A percentile compares a stretch with the other conserved stretches of the same genome.
phyloP scores from a whole-genome alignment of 208 protist species.

The Porcisia deanei region DNA sequence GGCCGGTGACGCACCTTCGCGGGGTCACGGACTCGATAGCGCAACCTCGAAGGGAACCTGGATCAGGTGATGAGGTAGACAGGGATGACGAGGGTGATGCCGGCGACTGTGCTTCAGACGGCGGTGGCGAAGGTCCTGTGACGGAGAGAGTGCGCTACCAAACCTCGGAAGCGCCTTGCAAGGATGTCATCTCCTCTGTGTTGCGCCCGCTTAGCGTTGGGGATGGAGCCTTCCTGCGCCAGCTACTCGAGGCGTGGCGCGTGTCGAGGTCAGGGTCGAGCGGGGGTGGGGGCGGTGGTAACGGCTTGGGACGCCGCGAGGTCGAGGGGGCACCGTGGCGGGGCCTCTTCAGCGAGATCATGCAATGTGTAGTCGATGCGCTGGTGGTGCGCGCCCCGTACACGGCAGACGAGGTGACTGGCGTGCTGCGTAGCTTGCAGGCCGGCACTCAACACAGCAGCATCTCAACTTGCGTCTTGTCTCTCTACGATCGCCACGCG shows the following conservation, averaged over 20 bases:
- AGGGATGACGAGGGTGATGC: neutral
- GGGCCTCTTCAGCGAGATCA: slow-evolving; percentile 16
- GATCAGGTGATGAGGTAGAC: neutral
- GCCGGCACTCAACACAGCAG: slow-evolving; percentile 12
- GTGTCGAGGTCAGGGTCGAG: slow-evolving; percentile 6
- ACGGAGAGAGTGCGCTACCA: slow-evolving; percentile 3
- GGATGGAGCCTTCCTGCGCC: slow-evolving; percentile 30
- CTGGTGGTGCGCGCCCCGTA: slow-evolving; percentile 20
- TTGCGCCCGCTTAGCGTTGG: slow-evolving; percentile 32
- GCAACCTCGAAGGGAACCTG: neutral
- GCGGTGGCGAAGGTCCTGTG: neutral
- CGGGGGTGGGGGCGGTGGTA: slow-evolving; percentile 3
- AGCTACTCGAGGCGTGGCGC: slow-evolving; percentile 37
- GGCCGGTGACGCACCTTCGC: neutral
- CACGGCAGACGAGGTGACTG: slow-evolving; percentile 10
- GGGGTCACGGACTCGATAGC: neutral
- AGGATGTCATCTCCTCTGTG: slow-evolving; percentile 24
- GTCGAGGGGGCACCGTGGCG: slow-evolving; percentile 17
- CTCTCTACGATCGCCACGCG: slow-evolving; percentile 28
- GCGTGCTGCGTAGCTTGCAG: slow-evolving; percentile 25
- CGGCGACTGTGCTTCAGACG: neutral
- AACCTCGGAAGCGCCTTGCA: slow-evolving; percentile 13
- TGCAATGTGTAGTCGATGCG: slow-evolving; percentile 25
- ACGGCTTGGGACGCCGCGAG: slow-evolving; percentile 18
- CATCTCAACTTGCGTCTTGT: slow-evolving; percentile 14